phyloP scores from a whole-genome alignment of 306 rosid species.

The Dryas drummondii region DNA sequence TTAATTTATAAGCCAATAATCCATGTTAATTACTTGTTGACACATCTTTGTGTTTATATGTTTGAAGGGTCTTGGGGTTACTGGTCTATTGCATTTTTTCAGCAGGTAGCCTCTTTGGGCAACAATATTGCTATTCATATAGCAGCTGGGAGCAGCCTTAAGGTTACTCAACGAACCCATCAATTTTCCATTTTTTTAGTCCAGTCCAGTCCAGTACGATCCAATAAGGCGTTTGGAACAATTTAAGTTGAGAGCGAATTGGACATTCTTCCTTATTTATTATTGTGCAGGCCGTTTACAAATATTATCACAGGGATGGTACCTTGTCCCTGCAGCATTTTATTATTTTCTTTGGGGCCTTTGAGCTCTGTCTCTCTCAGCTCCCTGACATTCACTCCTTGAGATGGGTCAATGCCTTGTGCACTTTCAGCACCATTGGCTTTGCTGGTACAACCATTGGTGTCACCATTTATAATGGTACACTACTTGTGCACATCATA shows the following conservation, averaged over 20 bases:
- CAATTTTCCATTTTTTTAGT: neutral
- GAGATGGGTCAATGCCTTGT: conserved; percentile 77
- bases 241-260: too few species aligned
- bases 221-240: too few species aligned
- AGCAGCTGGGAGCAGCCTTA: conserved; percentile 83
- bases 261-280: neutral
- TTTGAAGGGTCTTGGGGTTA: conserved; percentile 73
- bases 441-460: conserved; percentile 78
- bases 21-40: neutral
- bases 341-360: conserved; percentile 66
- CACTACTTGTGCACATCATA: neutral
- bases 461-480: conserved; percentile 66
- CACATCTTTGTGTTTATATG: conserved; percentile 20
- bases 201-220: neutral
- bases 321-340: conserved; percentile 63
- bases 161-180: conserved; percentile 36
- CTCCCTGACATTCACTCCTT: conserved; percentile 74
- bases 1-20: too few species aligned
- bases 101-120: conserved; percentile 78
- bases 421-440: conserved; percentile 76
- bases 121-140: conserved; percentile 80
- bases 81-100: conserved; percentile 68
- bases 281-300: conserved; percentile 57
- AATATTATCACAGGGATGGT: conserved; percentile 53
- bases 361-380: conserved; percentile 71